Evolutionary conservation across 148 eudicot species (phyloP), one percentile per base, ranked within the genome.

Genomic region (Euryodendron excelsum): DNA sequence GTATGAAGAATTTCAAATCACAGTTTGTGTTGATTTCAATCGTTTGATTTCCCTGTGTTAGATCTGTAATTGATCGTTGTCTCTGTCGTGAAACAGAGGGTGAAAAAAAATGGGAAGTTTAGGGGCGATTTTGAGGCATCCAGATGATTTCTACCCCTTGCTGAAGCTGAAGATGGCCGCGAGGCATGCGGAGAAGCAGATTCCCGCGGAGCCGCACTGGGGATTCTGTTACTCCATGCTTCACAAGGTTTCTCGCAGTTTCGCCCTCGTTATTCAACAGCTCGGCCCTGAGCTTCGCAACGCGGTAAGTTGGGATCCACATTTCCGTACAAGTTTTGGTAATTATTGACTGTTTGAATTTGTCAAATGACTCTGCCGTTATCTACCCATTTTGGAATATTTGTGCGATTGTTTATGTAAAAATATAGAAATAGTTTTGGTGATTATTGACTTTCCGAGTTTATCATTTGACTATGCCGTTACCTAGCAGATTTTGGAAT

Each of bases 171-270:
- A 95, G 61, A 81, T 89, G 86, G 96, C 96, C 53, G 82, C 82
- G 13, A 89, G 82, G 79, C 83, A 85, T 3, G 97, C 97, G 1
- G 96, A 88, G 86, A 95, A 89, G 76, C 97, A 95, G 90, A 93
- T 95, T 78, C 99, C 97, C 0, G 74, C 89, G 69, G 89, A 93
- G 80, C 88, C 91, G 18, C 99, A 95, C 81, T 95, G 99, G 97
- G 92, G 82, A 56, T 95, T 95, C 78, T 95, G 99, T 59, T 95
- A 91, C 79, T 66, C 91, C 17, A 95, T 95, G 97, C 97, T 95
- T 59, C 94, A 91, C 48, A 93, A 91, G 85, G 99, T 93, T 58
- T 95, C 99, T 27, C 87, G 99, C 58, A 93, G 99, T 47, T 95
- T 95, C 79, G 93, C 83, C 11, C 92, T 93, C 81, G 97, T 95